A percentile compares a stretch with the other conserved stretches of the same genome.
Conservation (phyloP, 768 basidiomycete genomes). For the Nidula microcarpa region DNA sequence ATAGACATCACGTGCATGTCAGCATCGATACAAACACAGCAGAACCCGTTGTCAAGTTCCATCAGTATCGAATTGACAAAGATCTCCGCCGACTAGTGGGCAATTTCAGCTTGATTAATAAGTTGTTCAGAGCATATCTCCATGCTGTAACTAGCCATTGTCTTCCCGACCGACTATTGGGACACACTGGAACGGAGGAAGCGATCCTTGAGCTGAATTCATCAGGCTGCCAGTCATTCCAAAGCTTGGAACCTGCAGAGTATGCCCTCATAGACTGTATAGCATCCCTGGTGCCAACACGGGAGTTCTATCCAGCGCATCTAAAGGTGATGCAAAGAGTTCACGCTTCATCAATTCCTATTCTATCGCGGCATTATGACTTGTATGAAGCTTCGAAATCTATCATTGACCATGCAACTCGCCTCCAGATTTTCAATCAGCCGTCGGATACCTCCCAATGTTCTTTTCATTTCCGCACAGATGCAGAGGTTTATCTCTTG, state of each 20-base stretch:
- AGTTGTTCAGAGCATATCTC: conserved; percentile 35
- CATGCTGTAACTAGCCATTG: conserved; percentile 42
- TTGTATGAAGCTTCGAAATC: neutral
- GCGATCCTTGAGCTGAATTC: conserved; percentile 35
- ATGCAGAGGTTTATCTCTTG: neutral
- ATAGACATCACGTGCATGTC: conserved; percentile 16
- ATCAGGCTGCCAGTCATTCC: conserved; percentile 35
- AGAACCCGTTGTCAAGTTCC: conserved; percentile 3
- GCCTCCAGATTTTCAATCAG: neutral
- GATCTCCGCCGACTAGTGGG: conserved; percentile 27
- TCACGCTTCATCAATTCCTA: conserved; percentile 22
- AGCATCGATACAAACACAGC: conserved; percentile 10
- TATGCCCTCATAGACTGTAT: conserved; percentile 26
- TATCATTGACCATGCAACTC: neutral
- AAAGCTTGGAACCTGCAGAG: conserved; percentile 24
- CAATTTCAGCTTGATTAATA: conserved; percentile 18
- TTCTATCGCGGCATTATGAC: conserved; percentile 16
- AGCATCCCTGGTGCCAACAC: conserved; percentile 23
- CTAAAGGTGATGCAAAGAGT: conserved; percentile 36
- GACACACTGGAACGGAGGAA: conserved; percentile 39
- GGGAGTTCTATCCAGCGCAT: conserved; percentile 34
- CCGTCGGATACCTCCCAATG: neutral
- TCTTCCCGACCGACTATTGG: conserved; percentile 38
- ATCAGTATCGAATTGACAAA: conserved; percentile 26
- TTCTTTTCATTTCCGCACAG: neutral